Evolutionary conservation across 345 rosid species (phyloP), one percentile per base, ranked within the genome.

Genomic region (Ceriops tagal): DNA sequence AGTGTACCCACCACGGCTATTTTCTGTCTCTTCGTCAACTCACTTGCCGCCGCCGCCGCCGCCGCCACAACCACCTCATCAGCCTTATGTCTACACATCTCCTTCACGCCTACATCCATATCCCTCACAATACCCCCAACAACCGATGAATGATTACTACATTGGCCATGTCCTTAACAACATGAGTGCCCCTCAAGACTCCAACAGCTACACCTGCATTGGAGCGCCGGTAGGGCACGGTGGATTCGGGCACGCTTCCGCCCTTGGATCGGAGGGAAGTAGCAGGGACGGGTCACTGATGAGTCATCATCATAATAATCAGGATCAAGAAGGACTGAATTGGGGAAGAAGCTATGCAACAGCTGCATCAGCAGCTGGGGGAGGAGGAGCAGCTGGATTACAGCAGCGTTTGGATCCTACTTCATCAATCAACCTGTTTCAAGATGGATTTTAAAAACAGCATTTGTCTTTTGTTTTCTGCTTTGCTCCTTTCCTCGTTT

Each of bases 141-240:
- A 47, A 64, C 77, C 71, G 20, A 62, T 76, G 6, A 84, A 83
- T 60, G 91, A 91, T 69, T 88, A 80, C 78, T 91, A 83, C 71
- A 71, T 83, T 27, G 86, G 87, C 39, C 96, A 89, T 65, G 89
- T 90, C 61, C 86, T 85, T 16, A 63, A 74, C n/a, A 80, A 71
- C 72, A 81, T 76, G 1, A 82, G 78, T 21, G 77, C 76, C 53
- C 80, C 84, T 1, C 37, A 7, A 8, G 84, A 81, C 27, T 75
- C 85, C 8, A 82, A 62, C 77, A 56, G 30, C 59, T 89, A 89
- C 81, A 79, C 96, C 24, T 92, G 96, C 86, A 80, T 92, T 61
- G 97, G 97, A 62, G 93, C 93, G 30, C 96, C 93, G 43, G 80
- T 85, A n/a, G 86, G 81, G 34, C 86, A 72, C 7, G 80, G 83